Evolutionary conservation across 768 basidiomycete genomes (phyloP), one percentile per base, ranked within the genome.

Genomic region (Clavaria fumosa): DNA sequence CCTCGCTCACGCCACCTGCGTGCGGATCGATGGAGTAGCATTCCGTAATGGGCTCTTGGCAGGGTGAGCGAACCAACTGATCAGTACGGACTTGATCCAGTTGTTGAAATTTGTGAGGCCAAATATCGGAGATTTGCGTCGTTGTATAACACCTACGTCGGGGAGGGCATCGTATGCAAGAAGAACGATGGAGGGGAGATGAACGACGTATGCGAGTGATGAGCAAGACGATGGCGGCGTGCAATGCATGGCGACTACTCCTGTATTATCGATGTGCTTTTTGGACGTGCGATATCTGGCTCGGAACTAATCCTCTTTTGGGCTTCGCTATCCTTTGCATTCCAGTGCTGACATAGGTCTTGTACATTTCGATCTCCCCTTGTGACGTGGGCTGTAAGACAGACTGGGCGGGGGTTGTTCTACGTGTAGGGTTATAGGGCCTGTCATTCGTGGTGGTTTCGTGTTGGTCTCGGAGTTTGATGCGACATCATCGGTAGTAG

Each of bases 41-140:
- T n/a, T n/a, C 43, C 43, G 43, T 38, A 47, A 42, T 7, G 51
- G 44, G 41, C 64, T 64, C 30, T 56, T 55, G 23, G 63, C 77
- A 2, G 80, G 77, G 52, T 79, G 76, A 1, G 81, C 83, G 50
- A 85, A 95, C 37, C 82, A 81, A 6, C 81, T 78, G 51, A 99
- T 95, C 43, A 97, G 67, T 12, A 97, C 91, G 7, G 88, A 89
- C 57, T 99, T 99, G 48, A 97, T 81, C 95, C 95, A 99, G 62
- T 99, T 99, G 62, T 99, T 99, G 62, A 97, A 99, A 53, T 71
- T 81, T 58, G 95, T 96, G 38, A 99, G 71, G 24, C 95, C 95
- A 39, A 95, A 88, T 48, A 97, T 99, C 30, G 90, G 88, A 4
- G 91, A 96, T 12, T 81, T 75, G 45, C 70, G 69, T 22, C 95